Base-by-base conservation (phyloP, 495 filamentous ascomycete genomes). In the Penicillium nucicola region DNA sequence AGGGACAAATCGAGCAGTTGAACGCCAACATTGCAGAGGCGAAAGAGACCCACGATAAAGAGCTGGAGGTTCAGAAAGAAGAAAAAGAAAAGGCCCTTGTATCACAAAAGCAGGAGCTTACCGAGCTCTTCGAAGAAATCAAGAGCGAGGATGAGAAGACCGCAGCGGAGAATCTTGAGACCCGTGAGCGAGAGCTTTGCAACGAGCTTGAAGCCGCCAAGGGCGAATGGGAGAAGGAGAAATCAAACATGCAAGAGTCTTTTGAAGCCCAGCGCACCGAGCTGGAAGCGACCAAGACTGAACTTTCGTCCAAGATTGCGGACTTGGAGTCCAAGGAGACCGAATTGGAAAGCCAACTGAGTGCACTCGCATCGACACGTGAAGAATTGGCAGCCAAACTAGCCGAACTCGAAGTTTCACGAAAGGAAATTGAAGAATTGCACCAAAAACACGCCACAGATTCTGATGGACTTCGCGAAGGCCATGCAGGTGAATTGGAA, bases 1-100 rank as follows among this genome's bases (percentile, higher is more conserved):
- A 80, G 48, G 64, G 61, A 4, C 79, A 84, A 53, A 69, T 85
- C 37, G 68, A 62, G 38, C 74, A 75, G 50, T 53, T 85, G 35
- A 77, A 77, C 31, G 67, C 61, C n/a, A 64, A 67, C 39, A 68
- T 83, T 2, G 57, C 71, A 19, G 76, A 76, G 28, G 61, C 72
- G 3, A 53, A 60, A 25, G 63, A 68, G 14, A 48, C 59, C 2
- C 71, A 77, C 35, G 62, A 64, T 28, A 64, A 67, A 43, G 71
- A 68, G 31, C 31, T 61, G 8, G 65, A 70, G n/a, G 64, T 67
- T 23, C 57, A 62, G 11, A 70, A 73, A 45, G 67, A 79, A 33
- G 66, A 72, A 13, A 70, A 74, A 33, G 55, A 60, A n/a, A 56
- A 66, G 23, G 65, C 66, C 13, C 66, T 78, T 51, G 44, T 48